Evolutionary conservation across 495 filamentous ascomycete genomes (phyloP).

Genomic region (Alectoria sarmentosa): DNA sequence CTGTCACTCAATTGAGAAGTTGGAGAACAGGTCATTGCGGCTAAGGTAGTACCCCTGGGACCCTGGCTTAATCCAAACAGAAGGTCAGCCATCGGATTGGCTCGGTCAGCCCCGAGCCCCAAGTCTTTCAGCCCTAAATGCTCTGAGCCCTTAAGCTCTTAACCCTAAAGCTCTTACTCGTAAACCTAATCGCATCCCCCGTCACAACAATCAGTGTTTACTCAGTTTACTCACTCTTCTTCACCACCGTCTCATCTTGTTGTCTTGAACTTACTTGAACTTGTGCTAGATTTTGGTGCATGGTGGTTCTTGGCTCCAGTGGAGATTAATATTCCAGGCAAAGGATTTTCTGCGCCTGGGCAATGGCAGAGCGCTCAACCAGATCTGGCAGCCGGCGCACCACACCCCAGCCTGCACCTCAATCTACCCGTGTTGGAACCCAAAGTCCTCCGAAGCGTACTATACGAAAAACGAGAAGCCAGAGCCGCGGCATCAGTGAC

Average conservation of each 20-base stretch:
- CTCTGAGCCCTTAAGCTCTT: background rate
- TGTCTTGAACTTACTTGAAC: background rate
- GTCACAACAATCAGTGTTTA: slow-evolving; percentile 2
- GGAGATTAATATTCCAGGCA: background rate
- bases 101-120: background rate
- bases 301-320: background rate
- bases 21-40: slow-evolving; percentile 1
- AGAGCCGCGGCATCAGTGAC: slow-evolving; percentile 34
- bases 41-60: background rate
- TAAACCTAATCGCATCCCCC: background rate
- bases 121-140: background rate
- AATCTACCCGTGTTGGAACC: slow-evolving; percentile 10
- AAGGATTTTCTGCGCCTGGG: background rate
- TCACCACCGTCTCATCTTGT: background rate
- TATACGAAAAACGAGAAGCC: slow-evolving; percentile 33
- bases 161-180: background rate
- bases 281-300: background rate
- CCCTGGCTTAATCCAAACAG: background rate
- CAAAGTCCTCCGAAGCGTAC: slow-evolving; percentile 24
- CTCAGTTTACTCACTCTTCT: background rate
- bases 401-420: slow-evolving; percentile 29
- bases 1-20: background rate
- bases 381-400: slow-evolving; percentile 27
- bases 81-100: background rate
- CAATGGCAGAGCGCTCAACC: slow-evolving; percentile 32